phyloP scores from a whole-genome alignment of 257 asterid genomes.

The Salvia miltiorrhiza region DNA sequence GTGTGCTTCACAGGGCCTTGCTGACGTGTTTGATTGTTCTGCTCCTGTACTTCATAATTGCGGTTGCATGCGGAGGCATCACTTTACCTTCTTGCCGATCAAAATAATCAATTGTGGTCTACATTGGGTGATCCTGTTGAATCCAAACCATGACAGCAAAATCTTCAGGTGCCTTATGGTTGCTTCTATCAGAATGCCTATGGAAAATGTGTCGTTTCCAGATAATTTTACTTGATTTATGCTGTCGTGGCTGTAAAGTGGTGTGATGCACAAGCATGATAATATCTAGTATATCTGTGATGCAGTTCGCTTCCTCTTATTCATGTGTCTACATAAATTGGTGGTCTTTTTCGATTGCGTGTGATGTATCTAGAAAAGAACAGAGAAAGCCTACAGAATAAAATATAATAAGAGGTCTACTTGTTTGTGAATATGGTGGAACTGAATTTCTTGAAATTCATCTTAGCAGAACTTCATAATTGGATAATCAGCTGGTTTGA shows the following conservation, averaged over 20 bases:
- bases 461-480: neutral
- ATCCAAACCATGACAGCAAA: slow-evolving; percentile 6
- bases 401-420: neutral
- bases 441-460: neutral
- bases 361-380: slow-evolving; percentile 3
- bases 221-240: neutral
- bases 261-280: slow-evolving; percentile 23
- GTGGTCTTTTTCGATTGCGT: neutral
- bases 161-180: slow-evolving; percentile 11
- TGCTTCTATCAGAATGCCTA: slow-evolving; percentile 14
- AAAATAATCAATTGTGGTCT: slow-evolving; percentile 25
- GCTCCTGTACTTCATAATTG: slow-evolving; percentile 72
- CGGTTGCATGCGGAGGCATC: slow-evolving; percentile 83
- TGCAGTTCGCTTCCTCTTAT: slow-evolving; percentile 2
- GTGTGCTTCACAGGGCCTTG: slow-evolving; percentile 56
- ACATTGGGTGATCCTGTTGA: slow-evolving; percentile 13
- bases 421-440: slow-evolving; percentile 16
- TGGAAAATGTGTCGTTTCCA: slow-evolving; percentile 4
- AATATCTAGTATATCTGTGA: neutral
- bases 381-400: slow-evolving; percentile 6
- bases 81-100: slow-evolving; percentile 66
- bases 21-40: slow-evolving; percentile 73
- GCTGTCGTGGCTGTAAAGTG: slow-evolving; percentile 23
- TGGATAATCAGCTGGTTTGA: neutral
- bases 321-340: neutral